Conservation (phyloP, 345 rosid genomes). For the Dipteronia dyeriana region DNA sequence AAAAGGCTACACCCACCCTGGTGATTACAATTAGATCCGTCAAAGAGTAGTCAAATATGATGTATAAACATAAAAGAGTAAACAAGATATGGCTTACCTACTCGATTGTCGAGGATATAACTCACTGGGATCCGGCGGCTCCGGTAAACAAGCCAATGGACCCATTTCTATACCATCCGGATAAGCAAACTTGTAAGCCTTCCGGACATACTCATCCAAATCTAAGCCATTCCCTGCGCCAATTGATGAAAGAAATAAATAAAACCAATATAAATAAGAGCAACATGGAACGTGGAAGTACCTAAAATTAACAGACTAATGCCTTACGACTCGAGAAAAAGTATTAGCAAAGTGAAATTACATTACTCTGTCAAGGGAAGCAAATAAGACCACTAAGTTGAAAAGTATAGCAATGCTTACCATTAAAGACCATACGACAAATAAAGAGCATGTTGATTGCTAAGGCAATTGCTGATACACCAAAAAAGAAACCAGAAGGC, state of each 20-base stretch:
- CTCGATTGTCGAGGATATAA: slow-evolving; percentile 96
- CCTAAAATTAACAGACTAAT: slow-evolving; percentile 10
- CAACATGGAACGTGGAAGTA: slow-evolving; percentile 1
- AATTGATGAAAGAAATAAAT: slow-evolving; percentile 17
- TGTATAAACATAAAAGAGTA: slow-evolving; percentile 14
- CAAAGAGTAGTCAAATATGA: slow-evolving; percentile 13
- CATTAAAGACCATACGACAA: slow-evolving; percentile 97
- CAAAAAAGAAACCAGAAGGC: slow-evolving; percentile 98
- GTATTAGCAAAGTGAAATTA: slow-evolving; percentile 18
- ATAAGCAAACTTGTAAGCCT: slow-evolving; percentile 97
- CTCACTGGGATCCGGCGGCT: slow-evolving; percentile 94
- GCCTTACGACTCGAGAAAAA: slow-evolving; percentile 15
- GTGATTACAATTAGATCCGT: slow-evolving; percentile 7
- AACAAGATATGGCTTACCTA: slow-evolving; percentile 45
- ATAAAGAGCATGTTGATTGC: slow-evolving; percentile 99
- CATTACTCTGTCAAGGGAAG: slow-evolving; percentile 11
- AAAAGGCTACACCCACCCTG: slow-evolving; percentile 1
- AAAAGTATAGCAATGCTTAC: slow-evolving; percentile 47
- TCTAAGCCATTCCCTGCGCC: slow-evolving; percentile 92
- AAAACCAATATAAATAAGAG: slow-evolving; percentile 9
- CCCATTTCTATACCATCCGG: slow-evolving; percentile 96
- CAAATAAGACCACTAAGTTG: slow-evolving; percentile 18
- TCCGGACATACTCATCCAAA: slow-evolving; percentile 97
- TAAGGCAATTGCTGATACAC: slow-evolving; percentile 95
- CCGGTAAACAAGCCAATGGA: slow-evolving; percentile 86